Percentiles rank a stretch among this genome's conserved stretches.
Evolutionary conservation across 306 rosid genomes (phyloP).

Genomic region (Purshia tridentata): DNA sequence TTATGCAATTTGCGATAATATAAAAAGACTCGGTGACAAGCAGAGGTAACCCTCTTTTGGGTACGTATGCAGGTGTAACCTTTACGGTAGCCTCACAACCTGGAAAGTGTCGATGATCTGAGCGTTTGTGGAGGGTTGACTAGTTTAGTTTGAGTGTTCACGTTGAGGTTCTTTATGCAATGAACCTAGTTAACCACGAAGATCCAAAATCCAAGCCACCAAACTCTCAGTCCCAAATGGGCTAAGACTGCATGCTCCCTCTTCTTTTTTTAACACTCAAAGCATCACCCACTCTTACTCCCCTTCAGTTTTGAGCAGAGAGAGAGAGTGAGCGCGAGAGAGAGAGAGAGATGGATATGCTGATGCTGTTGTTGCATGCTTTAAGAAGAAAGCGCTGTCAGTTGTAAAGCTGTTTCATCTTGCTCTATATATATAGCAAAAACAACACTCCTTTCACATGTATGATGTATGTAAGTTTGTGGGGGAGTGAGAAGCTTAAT

Average conservation of each 20-base stretch:
- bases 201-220: constrained; percentile 68
- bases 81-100: background rate
- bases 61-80: too few relatives aligned
- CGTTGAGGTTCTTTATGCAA: background rate
- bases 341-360: background rate
- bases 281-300: constrained; percentile 9
- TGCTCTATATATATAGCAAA: background rate
- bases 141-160: background rate
- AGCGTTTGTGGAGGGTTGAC: background rate
- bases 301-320: constrained; percentile 8
- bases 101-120: background rate
- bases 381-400: background rate
- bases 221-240: constrained; percentile 32
- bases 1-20: too few relatives aligned
- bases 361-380: too few relatives aligned
- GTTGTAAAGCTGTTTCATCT: background rate
- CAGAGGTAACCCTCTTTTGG: too few relatives aligned
- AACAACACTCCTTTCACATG: background rate
- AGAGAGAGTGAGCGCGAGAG: constrained; percentile 14
- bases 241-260: constrained; percentile 6
- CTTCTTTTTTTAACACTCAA: constrained; percentile 21
- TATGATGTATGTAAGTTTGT: background rate
- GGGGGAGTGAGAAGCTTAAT: background rate
- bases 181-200: background rate
- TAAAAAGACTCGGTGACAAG: too few relatives aligned